phyloP scores from a whole-genome alignment of 2,329 filamentous ascomycete species.

The Rhexocercosporidium sp. region DNA sequence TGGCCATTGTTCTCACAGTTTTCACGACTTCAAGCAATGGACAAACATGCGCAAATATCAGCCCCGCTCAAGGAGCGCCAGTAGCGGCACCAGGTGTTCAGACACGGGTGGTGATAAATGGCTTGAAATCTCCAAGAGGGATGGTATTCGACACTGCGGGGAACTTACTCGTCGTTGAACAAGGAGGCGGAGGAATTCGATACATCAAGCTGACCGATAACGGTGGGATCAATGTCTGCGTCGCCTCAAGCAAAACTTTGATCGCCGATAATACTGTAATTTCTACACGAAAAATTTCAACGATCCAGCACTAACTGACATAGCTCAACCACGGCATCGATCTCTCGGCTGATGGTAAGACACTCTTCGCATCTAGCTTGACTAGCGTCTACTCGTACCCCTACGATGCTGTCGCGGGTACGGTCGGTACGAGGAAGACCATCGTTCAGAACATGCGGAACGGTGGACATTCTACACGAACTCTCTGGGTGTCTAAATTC shows the following conservation, averaged over 20 bases:
- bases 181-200: conserved; percentile 21
- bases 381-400: conserved; percentile 16
- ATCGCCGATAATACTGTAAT: conserved; percentile 18
- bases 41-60: conserved; percentile 17
- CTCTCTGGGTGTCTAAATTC: conserved; percentile 17
- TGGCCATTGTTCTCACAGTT: not conserved
- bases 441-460: conserved; percentile 23
- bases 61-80: not conserved
- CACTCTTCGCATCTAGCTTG: conserved; percentile 20
- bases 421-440: conserved; percentile 15
- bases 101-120: conserved; percentile 20
- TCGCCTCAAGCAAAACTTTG: conserved; percentile 18
- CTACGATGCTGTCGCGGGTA: conserved; percentile 22
- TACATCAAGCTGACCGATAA: conserved; percentile 21
- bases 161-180: conserved; percentile 25
- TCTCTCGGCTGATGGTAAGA: conserved; percentile 25
- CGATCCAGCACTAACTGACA: not conserved
- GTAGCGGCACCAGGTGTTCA: not conserved
- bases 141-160: conserved; percentile 24
- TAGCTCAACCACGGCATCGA: conserved; percentile 29
- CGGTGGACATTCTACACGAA: conserved; percentile 22
- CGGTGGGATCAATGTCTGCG: conserved; percentile 20
- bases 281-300: not conserved
- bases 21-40: conserved; percentile 9
- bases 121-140: conserved; percentile 20